phyloP scores from a whole-genome alignment of 2,329 filamentous ascomycete genomes.

The Plenodomus lindquistii region DNA sequence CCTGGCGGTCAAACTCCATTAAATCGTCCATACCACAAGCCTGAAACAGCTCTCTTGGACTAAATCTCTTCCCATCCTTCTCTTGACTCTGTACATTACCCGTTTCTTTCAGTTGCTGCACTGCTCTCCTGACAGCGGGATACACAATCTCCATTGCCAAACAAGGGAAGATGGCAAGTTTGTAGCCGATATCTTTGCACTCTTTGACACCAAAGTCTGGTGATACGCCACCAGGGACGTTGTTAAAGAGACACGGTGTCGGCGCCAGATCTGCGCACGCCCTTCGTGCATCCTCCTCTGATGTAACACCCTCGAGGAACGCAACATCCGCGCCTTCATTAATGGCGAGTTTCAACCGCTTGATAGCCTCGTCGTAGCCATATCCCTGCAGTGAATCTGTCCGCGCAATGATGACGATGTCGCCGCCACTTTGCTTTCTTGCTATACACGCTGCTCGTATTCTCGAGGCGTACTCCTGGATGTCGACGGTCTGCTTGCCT shows the following conservation, averaged over 20 bases:
- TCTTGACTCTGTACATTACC: slow-evolving; percentile 40
- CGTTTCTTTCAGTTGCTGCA: slow-evolving; percentile 30
- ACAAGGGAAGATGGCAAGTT: slow-evolving; percentile 61
- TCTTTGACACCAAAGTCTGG: slow-evolving; percentile 58
- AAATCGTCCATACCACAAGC: slow-evolving; percentile 57
- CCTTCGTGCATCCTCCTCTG: slow-evolving; percentile 54
- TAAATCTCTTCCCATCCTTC: slow-evolving; percentile 49
- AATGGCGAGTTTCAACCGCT: slow-evolving; percentile 55
- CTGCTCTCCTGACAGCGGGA: slow-evolving; percentile 34
- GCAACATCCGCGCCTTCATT: slow-evolving; percentile 62
- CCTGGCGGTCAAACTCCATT: slow-evolving; percentile 55
- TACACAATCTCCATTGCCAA: slow-evolving; percentile 39
- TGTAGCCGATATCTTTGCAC: slow-evolving; percentile 60
- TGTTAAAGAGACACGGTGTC: slow-evolving; percentile 60
- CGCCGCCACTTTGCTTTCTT: slow-evolving; percentile 53
- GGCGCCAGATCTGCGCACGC: slow-evolving; percentile 55
- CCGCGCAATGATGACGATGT: slow-evolving; percentile 67
- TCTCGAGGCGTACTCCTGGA: slow-evolving; percentile 57
- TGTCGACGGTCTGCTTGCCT: slow-evolving; percentile 63
- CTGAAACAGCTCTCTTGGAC: slow-evolving; percentile 55
- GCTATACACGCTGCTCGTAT: slow-evolving; percentile 61
- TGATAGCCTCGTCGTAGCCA: slow-evolving; percentile 61
- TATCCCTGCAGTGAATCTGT: slow-evolving; percentile 63
- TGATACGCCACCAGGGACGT: slow-evolving; percentile 60
- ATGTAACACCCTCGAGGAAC: slow-evolving; percentile 63